Conservation (phyloP, 129 eudicot species). For the Pittosporum tobira region DNA sequence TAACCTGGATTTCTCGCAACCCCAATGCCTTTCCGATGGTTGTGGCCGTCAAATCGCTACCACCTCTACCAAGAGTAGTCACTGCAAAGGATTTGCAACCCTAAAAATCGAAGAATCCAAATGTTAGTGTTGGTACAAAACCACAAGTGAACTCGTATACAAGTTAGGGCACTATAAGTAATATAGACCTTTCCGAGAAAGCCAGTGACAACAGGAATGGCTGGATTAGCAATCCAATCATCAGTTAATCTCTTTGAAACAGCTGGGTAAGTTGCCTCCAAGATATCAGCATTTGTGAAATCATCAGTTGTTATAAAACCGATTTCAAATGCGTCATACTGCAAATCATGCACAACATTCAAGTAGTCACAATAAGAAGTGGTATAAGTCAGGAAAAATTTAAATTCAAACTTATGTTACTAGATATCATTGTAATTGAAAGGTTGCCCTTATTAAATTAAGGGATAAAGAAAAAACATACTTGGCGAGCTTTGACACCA, state of each 20-base stretch:
- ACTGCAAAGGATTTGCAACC: too few species aligned
- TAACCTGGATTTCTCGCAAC: conserved; percentile 89
- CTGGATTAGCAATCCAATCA: conserved; percentile 83
- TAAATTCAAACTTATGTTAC: neutral
- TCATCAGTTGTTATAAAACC: conserved; percentile 97
- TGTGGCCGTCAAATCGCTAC: conserved; percentile 98
- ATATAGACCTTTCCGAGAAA: conserved; percentile 94
- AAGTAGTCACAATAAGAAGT: too few species aligned
- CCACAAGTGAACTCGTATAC: too few species aligned
- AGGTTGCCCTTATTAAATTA: neutral
- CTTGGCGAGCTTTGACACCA: conserved; percentile 89
- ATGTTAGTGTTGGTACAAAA: too few species aligned
- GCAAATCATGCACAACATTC: conserved; percentile 23
- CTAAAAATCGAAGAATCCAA: too few species aligned
- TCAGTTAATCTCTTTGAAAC: conserved; percentile 68
- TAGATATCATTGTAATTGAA: too few species aligned
- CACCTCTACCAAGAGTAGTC: conserved; percentile 97
- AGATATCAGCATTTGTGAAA: conserved; percentile 91
- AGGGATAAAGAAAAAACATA: conserved; percentile 29
- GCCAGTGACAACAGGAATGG: conserved; percentile 91
- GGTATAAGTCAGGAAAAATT: neutral
- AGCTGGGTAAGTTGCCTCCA: conserved; percentile 97
- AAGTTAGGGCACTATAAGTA: neutral
- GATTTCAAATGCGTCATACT: conserved; percentile 94
- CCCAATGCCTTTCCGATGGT: conserved; percentile 97